phyloP scores from a whole-genome alignment of 495 filamentous ascomycete species.

The Evansstolkia leycettana region DNA sequence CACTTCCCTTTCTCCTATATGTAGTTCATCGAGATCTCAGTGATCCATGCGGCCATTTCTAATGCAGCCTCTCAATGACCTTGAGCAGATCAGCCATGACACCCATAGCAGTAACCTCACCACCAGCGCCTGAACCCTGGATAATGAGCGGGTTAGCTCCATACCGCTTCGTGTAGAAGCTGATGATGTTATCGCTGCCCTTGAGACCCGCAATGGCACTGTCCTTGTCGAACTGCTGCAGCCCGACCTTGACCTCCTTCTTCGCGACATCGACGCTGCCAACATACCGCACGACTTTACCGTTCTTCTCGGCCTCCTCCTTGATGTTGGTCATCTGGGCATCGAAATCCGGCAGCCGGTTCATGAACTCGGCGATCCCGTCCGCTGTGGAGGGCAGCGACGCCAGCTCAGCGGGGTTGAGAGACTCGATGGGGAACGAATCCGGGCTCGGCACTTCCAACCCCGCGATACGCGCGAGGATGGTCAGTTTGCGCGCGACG shows the following conservation, averaged over 20 bases:
- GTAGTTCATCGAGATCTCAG: conserved; percentile 1
- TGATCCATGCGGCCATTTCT: too few species aligned
- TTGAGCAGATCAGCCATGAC: conserved; percentile 83
- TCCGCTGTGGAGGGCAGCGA: conserved; percentile 47
- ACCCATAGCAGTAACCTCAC: conserved; percentile 93
- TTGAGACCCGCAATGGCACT: conserved; percentile 85
- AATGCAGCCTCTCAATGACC: conserved; percentile 46
- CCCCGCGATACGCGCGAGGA: conserved; percentile 73
- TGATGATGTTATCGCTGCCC: conserved; percentile 96
- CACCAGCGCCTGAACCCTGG: conserved; percentile 89
- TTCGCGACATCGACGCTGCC: conserved; percentile 76
- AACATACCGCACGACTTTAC: conserved; percentile 88
- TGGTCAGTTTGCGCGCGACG: conserved; percentile 92
- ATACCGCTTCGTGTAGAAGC: conserved; percentile 93
- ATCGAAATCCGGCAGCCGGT: conserved; percentile 65
- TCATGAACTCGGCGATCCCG: conserved; percentile 62
- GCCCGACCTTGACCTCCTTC: conserved; percentile 71
- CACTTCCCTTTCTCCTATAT: conserved; percentile 1
- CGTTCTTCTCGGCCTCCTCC: conserved; percentile 61
- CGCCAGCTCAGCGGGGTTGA: conserved; percentile 78
- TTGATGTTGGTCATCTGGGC: conserved; percentile 72
- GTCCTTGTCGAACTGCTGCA: conserved; percentile 73
- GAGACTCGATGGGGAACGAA: conserved; percentile 78
- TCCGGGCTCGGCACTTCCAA: conserved; percentile 65
- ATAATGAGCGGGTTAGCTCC: conserved; percentile 80